A percentile compares a stretch with the other conserved stretches of the same genome.
Evolutionary conservation across 805 yeast species (phyloP).

Genomic region (Candida glaebosa): DNA sequence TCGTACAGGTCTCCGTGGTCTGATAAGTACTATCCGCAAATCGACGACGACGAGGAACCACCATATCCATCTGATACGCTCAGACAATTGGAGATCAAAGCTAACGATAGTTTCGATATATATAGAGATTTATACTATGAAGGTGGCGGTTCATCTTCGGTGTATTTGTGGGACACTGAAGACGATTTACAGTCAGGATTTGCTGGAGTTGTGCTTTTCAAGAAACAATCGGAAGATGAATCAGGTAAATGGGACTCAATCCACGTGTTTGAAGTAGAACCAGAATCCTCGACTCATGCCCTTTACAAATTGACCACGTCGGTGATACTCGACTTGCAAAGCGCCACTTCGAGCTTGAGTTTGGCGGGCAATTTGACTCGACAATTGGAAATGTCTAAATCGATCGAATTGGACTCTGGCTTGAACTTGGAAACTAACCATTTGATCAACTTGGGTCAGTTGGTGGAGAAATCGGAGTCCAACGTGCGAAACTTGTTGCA

Average conservation of each 20-base stretch:
- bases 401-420: slow-evolving; percentile 31
- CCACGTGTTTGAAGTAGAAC: slow-evolving; percentile 79
- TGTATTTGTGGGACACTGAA: slow-evolving; percentile 86
- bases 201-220: slow-evolving; percentile 88
- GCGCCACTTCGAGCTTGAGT: slow-evolving; percentile 24
- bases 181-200: slow-evolving; percentile 50
- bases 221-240: slow-evolving; percentile 56
- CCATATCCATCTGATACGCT: slow-evolving; percentile 68
- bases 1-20: slow-evolving; percentile 90
- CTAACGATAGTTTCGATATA: slow-evolving; percentile 88
- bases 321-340: slow-evolving; percentile 66
- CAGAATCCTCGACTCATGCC: slow-evolving; percentile 35
- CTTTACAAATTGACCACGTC: slow-evolving; percentile 80
- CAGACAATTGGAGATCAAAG: slow-evolving; percentile 71
- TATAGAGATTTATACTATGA: slow-evolving; percentile 93
- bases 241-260: slow-evolving; percentile 85
- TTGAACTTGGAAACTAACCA: slow-evolving; percentile 57
- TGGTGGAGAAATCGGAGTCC: slow-evolving; percentile 85
- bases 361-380: slow-evolving; percentile 84
- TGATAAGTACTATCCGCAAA: slow-evolving; percentile 59
- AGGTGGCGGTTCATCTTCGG: slow-evolving; percentile 81
- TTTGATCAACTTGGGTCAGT: slow-evolving; percentile 76
- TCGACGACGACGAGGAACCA: slow-evolving; percentile 50
- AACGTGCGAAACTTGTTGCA: slow-evolving; percentile 83
- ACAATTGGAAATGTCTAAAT: slow-evolving; percentile 61